Evolutionary conservation across 257 asterid genomes (phyloP).

Genomic region (Gentiana straminea): DNA sequence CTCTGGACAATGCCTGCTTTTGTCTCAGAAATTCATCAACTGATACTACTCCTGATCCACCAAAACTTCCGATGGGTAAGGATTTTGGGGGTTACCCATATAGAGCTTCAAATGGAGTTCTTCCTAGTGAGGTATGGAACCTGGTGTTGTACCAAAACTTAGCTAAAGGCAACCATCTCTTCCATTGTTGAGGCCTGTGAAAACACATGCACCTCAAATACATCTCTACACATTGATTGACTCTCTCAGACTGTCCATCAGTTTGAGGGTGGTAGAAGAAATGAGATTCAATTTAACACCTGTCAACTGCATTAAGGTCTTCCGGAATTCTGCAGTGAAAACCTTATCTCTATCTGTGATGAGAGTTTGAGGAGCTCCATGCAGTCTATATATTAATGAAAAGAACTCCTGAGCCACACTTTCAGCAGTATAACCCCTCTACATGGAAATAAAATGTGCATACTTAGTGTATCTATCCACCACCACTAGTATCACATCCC

Average conservation of each 20-base stretch:
- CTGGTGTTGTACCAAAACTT: background rate
- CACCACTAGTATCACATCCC: no score
- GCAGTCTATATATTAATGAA: no score
- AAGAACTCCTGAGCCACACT: background rate
- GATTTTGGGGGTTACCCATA: background rate
- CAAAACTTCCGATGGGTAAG: background rate
- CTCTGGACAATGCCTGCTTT: no score
- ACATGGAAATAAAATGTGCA: no score
- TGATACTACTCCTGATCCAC: background rate
- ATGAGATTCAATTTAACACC: no score
- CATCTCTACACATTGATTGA: background rate
- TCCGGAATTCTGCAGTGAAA: no score
- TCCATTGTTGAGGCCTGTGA: background rate
- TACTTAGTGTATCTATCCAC: background rate
- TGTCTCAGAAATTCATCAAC: no score
- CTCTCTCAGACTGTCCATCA: no score
- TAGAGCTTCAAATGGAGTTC: constrained; percentile 1
- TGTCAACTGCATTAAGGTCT: no score
- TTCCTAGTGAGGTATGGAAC: background rate
- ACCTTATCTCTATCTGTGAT: no score
- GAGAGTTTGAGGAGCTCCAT: no score
- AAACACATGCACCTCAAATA: background rate
- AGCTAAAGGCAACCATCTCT: background rate
- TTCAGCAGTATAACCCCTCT: background rate
- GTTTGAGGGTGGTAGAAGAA: no score